phyloP scores from a whole-genome alignment of 2,329 filamentous ascomycete species.

The Penicillium verrucosum region DNA sequence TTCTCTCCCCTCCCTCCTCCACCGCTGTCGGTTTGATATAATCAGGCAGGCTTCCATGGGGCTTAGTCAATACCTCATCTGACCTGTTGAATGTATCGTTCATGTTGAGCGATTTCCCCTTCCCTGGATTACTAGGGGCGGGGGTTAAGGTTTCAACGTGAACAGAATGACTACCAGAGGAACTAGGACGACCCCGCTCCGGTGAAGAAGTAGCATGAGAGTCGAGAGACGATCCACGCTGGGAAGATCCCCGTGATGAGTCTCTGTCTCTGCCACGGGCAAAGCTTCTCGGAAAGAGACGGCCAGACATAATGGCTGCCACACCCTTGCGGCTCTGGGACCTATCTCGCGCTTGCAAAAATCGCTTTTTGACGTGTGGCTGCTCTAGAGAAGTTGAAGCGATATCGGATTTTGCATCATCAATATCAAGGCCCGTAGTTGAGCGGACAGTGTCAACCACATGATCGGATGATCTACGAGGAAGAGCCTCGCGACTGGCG shows the following conservation, averaged over 20 bases:
- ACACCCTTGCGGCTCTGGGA: conserved; percentile 41
- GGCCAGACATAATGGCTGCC: conserved; percentile 46
- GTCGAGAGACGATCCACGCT: conserved; percentile 39
- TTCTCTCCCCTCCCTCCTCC: conserved; percentile 46
- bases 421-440: conserved; percentile 3
- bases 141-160: conserved; percentile 1
- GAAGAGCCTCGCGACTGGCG: conserved; percentile 35
- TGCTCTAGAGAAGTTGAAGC: conserved; percentile 10
- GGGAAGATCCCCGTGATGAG: conserved; percentile 39
- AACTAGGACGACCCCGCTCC: conserved; percentile 29
- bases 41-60: conserved; percentile 61
- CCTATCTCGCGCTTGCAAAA: conserved; percentile 9
- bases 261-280: conserved; percentile 36
- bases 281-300: conserved; percentile 34
- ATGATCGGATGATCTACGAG: conserved; percentile 35
- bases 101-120: conserved; percentile 63
- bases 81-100: conserved; percentile 68
- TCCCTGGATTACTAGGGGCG: conserved; percentile 46
- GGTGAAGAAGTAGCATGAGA: conserved; percentile 31
- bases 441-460: conserved; percentile 25
- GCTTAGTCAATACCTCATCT: conserved; percentile 65
- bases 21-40: conserved; percentile 54
- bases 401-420: conserved; percentile 12
- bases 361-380: conserved; percentile 10
- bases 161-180: conserved; percentile 41